phyloP scores from a whole-genome alignment of 305 asterid species.

The Fraxinus xanthoxyloides region DNA sequence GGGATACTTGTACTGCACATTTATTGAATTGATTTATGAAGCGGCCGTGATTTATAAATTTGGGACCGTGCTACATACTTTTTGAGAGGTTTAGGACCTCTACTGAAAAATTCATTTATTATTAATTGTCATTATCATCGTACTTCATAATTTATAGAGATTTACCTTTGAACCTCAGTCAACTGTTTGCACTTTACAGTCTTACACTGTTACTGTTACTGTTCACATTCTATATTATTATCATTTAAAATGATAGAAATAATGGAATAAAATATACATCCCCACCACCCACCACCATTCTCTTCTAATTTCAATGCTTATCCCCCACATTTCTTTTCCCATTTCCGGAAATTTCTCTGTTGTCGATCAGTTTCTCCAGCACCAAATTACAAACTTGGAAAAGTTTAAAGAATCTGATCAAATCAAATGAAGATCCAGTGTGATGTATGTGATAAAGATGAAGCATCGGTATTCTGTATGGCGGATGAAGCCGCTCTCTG shows the following conservation, averaged over 20 bases:
- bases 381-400: not conserved
- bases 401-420: not conserved
- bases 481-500: slow-evolving; percentile 95
- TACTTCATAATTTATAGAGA: too few species aligned
- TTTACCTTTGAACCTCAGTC: not conserved
- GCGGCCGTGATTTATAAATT: too few species aligned
- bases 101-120: too few species aligned
- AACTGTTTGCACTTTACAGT: not conserved
- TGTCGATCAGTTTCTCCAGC: not conserved
- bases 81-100: too few species aligned
- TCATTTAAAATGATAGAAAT: slow-evolving; percentile 17
- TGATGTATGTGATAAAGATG: slow-evolving; percentile 70
- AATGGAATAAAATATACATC: slow-evolving; percentile 13
- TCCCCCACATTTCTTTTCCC: slow-evolving; percentile 9
- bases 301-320: slow-evolving; percentile 29
- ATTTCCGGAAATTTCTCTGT: slow-evolving; percentile 9
- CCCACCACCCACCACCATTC: not conserved
- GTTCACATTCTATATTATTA: not conserved
- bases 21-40: too few species aligned
- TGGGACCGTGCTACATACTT: too few species aligned
- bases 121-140: too few species aligned
- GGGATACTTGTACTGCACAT: too few species aligned
- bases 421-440: slow-evolving; percentile 82
- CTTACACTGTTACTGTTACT: too few species aligned
- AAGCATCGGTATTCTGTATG: slow-evolving; percentile 61